These are phyloP conservation scores for Nicotiana rustica DNA, from an alignment of 305 asterid genomes.

Conservation along the genomic window DNA sequence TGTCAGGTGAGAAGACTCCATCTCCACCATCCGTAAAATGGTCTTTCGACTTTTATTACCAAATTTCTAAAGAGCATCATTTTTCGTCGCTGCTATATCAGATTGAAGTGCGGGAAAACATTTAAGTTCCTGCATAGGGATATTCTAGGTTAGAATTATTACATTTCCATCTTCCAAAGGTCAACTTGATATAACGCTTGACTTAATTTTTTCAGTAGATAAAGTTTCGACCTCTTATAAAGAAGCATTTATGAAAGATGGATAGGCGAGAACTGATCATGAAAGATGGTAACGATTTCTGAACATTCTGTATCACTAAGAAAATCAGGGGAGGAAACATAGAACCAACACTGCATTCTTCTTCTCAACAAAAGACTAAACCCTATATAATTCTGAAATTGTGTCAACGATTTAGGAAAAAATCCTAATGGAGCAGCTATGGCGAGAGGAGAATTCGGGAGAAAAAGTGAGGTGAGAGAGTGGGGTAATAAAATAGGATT, in stretches of 20 bases:
- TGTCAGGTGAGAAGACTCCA: conserved; percentile 94
- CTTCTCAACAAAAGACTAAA: too few species aligned
- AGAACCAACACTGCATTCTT: too few species aligned
- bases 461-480: too few species aligned
- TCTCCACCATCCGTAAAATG: conserved; percentile 88
- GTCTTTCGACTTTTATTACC: conserved; percentile 95
- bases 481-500: too few species aligned
- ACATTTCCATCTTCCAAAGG: background rate
- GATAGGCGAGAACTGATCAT: background rate
- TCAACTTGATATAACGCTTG: too few species aligned
- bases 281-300: background rate
- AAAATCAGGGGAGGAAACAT: too few species aligned
- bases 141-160: conserved; percentile 24
- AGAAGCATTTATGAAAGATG: background rate
- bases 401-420: too few species aligned
- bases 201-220: background rate
- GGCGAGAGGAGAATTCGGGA: too few species aligned
- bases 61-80: conserved; percentile 92
- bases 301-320: too few species aligned
- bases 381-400: too few species aligned
- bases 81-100: conserved; percentile 91
- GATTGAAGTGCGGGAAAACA: conserved; percentile 90
- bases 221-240: background rate
- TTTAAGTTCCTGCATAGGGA: conserved; percentile 73
- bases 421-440: too few species aligned